Evolutionary conservation across 495 filamentous ascomycete species (phyloP).

Genomic region (Hypoxylon subgilvum): DNA sequence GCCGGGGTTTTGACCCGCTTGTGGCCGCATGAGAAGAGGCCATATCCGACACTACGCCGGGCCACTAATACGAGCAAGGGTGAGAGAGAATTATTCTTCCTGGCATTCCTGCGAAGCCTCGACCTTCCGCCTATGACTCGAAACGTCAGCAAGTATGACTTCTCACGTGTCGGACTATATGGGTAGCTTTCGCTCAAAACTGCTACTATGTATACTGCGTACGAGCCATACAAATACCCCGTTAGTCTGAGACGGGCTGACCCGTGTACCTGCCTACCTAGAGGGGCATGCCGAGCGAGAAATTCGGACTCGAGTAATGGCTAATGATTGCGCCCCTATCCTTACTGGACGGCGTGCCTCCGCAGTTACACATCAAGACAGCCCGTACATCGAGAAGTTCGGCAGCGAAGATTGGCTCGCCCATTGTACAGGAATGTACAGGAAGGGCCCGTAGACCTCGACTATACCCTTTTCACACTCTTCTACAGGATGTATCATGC

Average conservation of each 20-base stretch:
- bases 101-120: conserved; percentile 33
- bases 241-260: conserved; percentile 20
- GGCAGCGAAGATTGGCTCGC: conserved; percentile 38
- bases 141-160: conserved; percentile 19
- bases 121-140: conserved; percentile 13
- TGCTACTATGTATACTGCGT: conserved; percentile 13
- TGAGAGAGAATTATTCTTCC: conserved; percentile 27
- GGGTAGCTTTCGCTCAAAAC: conserved; percentile 19
- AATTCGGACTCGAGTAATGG: conserved; percentile 23
- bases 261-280: conserved; percentile 24
- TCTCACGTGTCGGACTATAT: conserved; percentile 30
- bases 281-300: conserved; percentile 19
- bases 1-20: conserved; percentile 56
- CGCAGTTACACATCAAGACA: conserved; percentile 40
- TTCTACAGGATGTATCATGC: conserved; percentile 39
- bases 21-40: conserved; percentile 44
- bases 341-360: conserved; percentile 37
- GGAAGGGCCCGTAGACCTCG: conserved; percentile 33
- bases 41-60: conserved; percentile 42
- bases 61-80: conserved; percentile 37
- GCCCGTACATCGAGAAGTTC: conserved; percentile 38
- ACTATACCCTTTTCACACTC: conserved; percentile 37
- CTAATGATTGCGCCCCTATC: conserved; percentile 31
- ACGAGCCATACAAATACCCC: conserved; percentile 23
- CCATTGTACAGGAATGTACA: conserved; percentile 40